Evolutionary conservation across 768 basidiomycete genomes (phyloP).

Genomic region (Tricholoma sp.): DNA sequence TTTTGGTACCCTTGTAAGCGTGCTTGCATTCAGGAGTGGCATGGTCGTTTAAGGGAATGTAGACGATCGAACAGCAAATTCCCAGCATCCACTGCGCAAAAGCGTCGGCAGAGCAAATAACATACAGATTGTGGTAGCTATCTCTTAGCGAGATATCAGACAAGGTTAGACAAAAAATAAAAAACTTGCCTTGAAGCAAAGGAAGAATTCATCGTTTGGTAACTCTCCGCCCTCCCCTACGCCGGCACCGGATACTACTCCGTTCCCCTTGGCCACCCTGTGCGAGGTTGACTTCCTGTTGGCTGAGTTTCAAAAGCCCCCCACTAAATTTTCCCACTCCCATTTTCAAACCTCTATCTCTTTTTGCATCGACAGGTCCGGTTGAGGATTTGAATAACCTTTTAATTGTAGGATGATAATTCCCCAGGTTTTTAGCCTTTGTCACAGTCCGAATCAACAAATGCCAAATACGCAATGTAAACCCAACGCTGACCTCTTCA

Average conservation of each 20-base stretch:
- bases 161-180: not conserved
- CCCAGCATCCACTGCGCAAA: not conserved
- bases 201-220: not conserved
- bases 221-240: not conserved
- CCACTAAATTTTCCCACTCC: conserved; percentile 73
- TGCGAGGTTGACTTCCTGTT: conserved; percentile 48
- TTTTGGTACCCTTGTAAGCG: conserved; percentile 30
- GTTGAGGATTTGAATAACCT: conserved; percentile 46
- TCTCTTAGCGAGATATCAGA: not conserved
- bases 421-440: conserved; percentile 80
- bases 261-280: conserved; percentile 21
- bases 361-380: conserved; percentile 32
- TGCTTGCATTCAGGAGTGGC: not conserved
- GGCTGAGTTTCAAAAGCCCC: conserved; percentile 62
- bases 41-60: not conserved
- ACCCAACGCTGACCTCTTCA: conserved; percentile 57
- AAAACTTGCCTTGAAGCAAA: not conserved
- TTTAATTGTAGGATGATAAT: conserved; percentile 79
- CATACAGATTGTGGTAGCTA: not conserved
- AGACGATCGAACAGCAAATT: not conserved
- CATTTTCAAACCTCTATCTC: conserved; percentile 67
- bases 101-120: not conserved
- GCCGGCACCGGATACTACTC: conserved; percentile 13
- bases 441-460: conserved; percentile 7
- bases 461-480: not conserved